Base-by-base conservation (phyloP, 2,329 filamentous ascomycete genomes). In the Botrytis porri region DNA sequence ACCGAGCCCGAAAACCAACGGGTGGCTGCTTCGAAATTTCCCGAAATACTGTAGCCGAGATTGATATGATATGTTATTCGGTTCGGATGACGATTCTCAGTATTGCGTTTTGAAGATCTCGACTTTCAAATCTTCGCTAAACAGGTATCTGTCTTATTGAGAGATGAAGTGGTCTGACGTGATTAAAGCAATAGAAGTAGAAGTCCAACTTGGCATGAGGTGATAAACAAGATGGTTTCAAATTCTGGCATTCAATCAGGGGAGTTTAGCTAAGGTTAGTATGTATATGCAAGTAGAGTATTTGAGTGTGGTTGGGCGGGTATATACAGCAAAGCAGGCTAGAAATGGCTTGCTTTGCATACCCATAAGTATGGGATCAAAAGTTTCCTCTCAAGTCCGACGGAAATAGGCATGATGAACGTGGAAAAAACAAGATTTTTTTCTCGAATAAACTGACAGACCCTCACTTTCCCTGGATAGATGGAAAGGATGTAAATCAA, bases 391-490 rank as follows among this genome's bases (percentile, higher is more conserved):
- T 41, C 62, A 67, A 60, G 37, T 39, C 62, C 51, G 70, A 60
- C 62, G 70, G 70, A 22, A 67, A 60, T 37, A 72, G 62, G 16
- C 62, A 67, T 66, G 48, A 67, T 72, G 51, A 66, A 72, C 62
- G 62, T 72, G 70, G 62, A 48, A 54, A 67, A 54, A 16, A 35
- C n/a, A 66, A 39, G 48, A 45, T 3, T 45, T 61, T 71, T 3
- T 29, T 29, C 22, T 22, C 41, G 25, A 64, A 48, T 22, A 37
- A 32, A 22, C 29, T 48, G n/a, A 29, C 67, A 70, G 57, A 70
- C 41, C 41, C 57, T 57, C 9, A n/a, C 25, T 35, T 63, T 29
- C 43, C 32, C 41, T 51, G 45, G 45, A 37, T 59, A 16, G 35
- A 57, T 43, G 18, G 20, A 20, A n/a, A 54, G 35, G 39, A 14